Base-by-base conservation (phyloP, 495 filamentous ascomycete species). In the Trichocladium antarcticum region DNA sequence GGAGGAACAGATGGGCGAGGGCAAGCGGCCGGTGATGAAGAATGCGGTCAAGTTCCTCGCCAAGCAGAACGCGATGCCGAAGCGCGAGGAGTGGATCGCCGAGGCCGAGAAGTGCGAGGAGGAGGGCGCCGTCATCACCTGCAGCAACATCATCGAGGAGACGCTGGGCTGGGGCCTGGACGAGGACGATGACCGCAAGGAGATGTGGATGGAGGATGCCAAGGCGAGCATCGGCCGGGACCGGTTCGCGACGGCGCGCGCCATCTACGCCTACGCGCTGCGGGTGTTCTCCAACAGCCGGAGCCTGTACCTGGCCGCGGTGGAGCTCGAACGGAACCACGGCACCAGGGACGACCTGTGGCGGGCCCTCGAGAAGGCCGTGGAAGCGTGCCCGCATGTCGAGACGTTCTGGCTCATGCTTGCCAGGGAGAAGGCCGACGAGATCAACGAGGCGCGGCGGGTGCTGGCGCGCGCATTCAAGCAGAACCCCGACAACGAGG, bases 331-430 rank as follows among this genome's bases (percentile, higher is more conserved):
- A 65, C 82, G 87, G 56, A 87, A 84, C 47, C 87, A 97, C 57
- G 92, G 89, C 31, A 85, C 76, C 24, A 85, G 83, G 60, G 88
- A 95, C 58, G 80, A 81, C 16, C 69, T 95, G 11, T 86, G 82
- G 77, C 77, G 82, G 45, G 76, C 95, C 0, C 77, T 99, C 0
- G 89, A 94, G 62, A 95, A 94, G 59, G 88, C 89, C 6, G 87
- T 94, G 19, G 89, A 95, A 58, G 87, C 89, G 5, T 95, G 89
- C 50, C 90, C 88, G 2, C 80, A 87, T 48, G 82, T 78, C 55
- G 92, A 95, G 61, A 78, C 83, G n/a, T 74, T 97, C 36, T 99
- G 92, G 92, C 81, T 97, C 73, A 85, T 90, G 70, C 82, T 95
- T 35, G 89, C 89, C 6, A 89, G 89, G 60, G 89, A 95, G 64